A percentile compares a stretch with the other conserved stretches of the same genome.
Conservation (phyloP, 2,329 filamentous ascomycete species). For the Macrophomina pseudophaseolina region DNA sequence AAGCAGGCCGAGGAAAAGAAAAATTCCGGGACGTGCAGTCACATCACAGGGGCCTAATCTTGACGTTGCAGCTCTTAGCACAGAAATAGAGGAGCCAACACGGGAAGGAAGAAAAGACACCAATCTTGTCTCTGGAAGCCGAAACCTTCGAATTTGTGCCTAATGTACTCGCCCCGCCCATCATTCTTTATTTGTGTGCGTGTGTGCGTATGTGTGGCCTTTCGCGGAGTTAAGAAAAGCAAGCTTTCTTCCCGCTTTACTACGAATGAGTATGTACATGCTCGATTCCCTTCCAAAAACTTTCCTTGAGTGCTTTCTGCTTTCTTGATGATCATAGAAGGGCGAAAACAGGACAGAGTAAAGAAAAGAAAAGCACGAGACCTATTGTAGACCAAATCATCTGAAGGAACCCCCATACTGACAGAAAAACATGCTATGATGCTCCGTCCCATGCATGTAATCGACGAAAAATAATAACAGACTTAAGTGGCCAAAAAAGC, state of each 20-base stretch:
- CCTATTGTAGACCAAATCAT: slow-evolving; percentile 12
- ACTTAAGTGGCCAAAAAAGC: background rate
- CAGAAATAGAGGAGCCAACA: no score
- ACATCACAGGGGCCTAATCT: slow-evolving; percentile 17
- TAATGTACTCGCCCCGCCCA: background rate
- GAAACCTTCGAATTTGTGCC: background rate
- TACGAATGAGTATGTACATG: slow-evolving; percentile 9
- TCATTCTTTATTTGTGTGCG: background rate
- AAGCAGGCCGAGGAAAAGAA: background rate
- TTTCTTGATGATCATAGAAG: background rate
- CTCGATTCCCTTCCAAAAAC: background rate
- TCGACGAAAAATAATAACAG: slow-evolving; percentile 3
- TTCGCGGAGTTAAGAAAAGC: background rate
- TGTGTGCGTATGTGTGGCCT: background rate
- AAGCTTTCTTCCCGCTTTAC: background rate
- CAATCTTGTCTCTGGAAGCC: background rate
- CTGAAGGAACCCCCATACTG: slow-evolving; percentile 3
- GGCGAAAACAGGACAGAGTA: background rate
- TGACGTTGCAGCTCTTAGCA: background rate
- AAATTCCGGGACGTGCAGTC: background rate
- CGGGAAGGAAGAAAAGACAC: background rate
- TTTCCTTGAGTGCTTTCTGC: background rate
- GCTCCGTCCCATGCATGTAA: slow-evolving; percentile 27
- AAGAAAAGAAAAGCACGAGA: background rate
- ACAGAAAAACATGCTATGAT: slow-evolving; percentile 28